A percentile compares a stretch with the other conserved stretches of the same genome.
Evolutionary conservation across 192 early-diverging fungal species (phyloP).

Genomic region (Linnemannia elongata): DNA sequence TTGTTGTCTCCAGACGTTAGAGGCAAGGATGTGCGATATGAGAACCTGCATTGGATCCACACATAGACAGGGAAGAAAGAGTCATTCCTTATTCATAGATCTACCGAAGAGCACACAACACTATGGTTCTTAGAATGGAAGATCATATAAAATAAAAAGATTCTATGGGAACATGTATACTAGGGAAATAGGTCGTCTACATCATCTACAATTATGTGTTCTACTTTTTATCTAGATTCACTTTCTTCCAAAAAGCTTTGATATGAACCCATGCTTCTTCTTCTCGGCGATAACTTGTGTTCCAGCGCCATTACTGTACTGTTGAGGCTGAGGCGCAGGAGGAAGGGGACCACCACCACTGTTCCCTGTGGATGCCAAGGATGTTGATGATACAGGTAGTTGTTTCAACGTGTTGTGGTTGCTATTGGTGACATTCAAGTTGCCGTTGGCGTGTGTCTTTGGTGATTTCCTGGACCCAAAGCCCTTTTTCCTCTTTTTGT

Average conservation of each 20-base stretch:
- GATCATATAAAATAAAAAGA: neutral
- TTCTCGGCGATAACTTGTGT: neutral
- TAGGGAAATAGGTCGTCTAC: neutral
- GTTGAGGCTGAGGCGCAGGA: neutral
- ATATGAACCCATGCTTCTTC: slow-evolving; percentile 23
- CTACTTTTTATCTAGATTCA: neutral
- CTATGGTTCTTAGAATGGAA: neutral
- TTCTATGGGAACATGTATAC: neutral
- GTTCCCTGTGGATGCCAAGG: slow-evolving; percentile 3
- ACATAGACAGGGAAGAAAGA: no score
- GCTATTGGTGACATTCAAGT: neutral
- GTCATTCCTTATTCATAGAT: slow-evolving; percentile 3
- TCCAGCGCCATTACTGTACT: neutral
- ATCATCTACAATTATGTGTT: neutral
- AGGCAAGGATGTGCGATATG: neutral
- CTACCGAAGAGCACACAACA: neutral
- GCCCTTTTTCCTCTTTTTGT: slow-evolving; percentile 45
- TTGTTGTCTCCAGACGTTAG: neutral
- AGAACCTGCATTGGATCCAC: neutral
- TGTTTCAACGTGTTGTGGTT: neutral
- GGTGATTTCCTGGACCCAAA: slow-evolving; percentile 14
- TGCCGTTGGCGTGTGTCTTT: neutral
- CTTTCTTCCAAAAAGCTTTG: slow-evolving; percentile 28
- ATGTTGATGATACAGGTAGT: neutral
- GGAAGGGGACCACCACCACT: neutral